Conservation (phyloP, 176 grass and related monocot species). For the Cocos nucifera region DNA sequence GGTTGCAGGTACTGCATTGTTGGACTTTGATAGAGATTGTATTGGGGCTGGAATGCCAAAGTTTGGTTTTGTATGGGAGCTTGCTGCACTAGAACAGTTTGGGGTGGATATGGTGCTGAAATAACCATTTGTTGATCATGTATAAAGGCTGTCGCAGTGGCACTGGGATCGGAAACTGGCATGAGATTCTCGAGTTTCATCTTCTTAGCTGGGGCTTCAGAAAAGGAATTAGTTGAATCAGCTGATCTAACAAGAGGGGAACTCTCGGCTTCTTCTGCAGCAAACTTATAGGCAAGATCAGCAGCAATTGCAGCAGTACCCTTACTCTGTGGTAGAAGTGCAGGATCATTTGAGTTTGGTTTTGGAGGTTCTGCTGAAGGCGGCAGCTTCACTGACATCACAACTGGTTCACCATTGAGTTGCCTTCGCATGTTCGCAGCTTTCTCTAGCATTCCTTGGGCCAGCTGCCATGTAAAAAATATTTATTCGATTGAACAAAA, state of each 20-base stretch:
- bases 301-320: constrained; percentile 46
- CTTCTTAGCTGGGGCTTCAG: constrained; percentile 43
- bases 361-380: constrained; percentile 29
- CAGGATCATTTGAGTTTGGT: constrained; percentile 39
- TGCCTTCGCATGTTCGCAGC: constrained; percentile 61
- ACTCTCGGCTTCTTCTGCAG: constrained; percentile 61
- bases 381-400: constrained; percentile 22
- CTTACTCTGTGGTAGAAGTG: constrained; percentile 36
- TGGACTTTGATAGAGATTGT: constrained; percentile 40
- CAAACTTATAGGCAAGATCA: constrained; percentile 70
- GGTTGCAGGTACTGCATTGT: constrained; percentile 54
- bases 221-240: constrained; percentile 2
- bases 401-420: constrained; percentile 66
- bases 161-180: constrained; percentile 25
- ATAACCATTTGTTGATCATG: constrained; percentile 35
- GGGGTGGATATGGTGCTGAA: constrained; percentile 47
- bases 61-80: constrained; percentile 41
- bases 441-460: constrained; percentile 62
- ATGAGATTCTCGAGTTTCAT: constrained; percentile 34
- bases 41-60: constrained; percentile 37
- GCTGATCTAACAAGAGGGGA: constrained; percentile 1
- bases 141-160: constrained; percentile 33
- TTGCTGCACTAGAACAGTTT: constrained; percentile 46
- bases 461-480: constrained; percentile 30
- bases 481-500: background rate